phyloP scores from a whole-genome alignment of 208 protist species.

The Lotmaria passim region DNA sequence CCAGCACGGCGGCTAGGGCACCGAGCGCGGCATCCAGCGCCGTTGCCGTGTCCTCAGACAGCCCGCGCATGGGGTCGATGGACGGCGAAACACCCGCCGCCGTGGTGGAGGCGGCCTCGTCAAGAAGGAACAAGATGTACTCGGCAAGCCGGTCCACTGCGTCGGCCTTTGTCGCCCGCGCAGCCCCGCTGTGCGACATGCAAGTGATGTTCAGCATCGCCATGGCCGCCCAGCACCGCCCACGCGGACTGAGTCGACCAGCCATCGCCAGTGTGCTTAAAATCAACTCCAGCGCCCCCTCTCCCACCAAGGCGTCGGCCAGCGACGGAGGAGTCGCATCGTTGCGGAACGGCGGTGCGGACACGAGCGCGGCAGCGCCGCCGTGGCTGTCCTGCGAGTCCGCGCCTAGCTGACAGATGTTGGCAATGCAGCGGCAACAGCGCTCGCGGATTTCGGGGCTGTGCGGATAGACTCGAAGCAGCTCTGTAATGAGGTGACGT shows the following conservation, averaged over 20 bases:
- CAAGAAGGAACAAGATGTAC: constrained; percentile 45
- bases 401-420: constrained; percentile 68
- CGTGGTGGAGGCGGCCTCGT: constrained; percentile 6
- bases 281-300: constrained; percentile 68
- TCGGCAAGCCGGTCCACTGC: constrained; percentile 58
- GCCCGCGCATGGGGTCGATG: constrained; percentile 8
- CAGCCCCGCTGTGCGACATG: constrained; percentile 54
- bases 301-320: constrained; percentile 59
- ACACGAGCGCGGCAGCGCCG: background rate
- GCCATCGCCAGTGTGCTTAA: constrained; percentile 63
- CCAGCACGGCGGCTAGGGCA: constrained; percentile 53
- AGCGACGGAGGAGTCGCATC: constrained; percentile 29
- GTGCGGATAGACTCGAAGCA: constrained; percentile 65
- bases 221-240: constrained; percentile 62
- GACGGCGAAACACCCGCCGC: background rate
- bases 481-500: constrained; percentile 48
- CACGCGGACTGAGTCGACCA: constrained; percentile 44
- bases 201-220: constrained; percentile 74
- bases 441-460: constrained; percentile 58
- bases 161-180: constrained; percentile 39
- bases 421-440: constrained; percentile 84
- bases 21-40: constrained; percentile 69
- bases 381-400: background rate
- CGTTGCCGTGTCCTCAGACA: constrained; percentile 29
- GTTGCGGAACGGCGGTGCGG: constrained; percentile 27